Conservation (phyloP, 164 flowering plant genomes). For the Vitis vinifera region ASM3070453v1 NC_081816.1:934501-935000, state of each 20-base stretch:
- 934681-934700: background rate
- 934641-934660: background rate
- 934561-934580: conserved; percentile 3
- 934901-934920: background rate
- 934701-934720: background rate
- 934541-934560: background rate
- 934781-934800: conserved; percentile 29
- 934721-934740: conserved; percentile 3
- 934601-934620: conserved; percentile 1
- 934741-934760: conserved; percentile 4
- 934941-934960: too few relatives aligned
- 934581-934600: background rate
- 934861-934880: conserved; percentile 66
- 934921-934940: background rate
- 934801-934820: conserved; percentile 34
- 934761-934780: conserved; percentile 24
- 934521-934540: background rate
- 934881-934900: conserved; percentile 58
- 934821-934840: conserved; percentile 27
- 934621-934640: background rate
- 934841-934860: conserved; percentile 56
- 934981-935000: too few relatives aligned
- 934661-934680: background rate
- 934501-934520: background rate
- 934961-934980: too few relatives aligned